Conservation (phyloP, 2,329 filamentous ascomycete genomes). For the Fusarium sp. region DNA sequence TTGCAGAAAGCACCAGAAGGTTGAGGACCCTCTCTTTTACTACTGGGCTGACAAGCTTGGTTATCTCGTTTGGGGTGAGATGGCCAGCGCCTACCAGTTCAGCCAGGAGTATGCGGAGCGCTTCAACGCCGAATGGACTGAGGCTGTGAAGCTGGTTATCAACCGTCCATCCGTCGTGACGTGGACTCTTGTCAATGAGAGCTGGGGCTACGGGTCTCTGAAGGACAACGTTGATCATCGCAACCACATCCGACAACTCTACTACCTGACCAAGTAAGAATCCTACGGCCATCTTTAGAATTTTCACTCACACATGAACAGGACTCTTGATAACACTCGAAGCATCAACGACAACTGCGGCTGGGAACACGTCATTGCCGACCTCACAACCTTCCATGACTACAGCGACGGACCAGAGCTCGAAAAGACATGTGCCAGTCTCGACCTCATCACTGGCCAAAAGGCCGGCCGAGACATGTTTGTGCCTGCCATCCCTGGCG, state of each 20-base stretch:
- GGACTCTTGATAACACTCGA: conserved; percentile 69
- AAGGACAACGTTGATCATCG: conserved; percentile 68
- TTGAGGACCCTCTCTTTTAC: conserved; percentile 70
- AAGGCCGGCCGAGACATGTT: conserved; percentile 69
- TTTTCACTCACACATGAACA: conserved; percentile 27
- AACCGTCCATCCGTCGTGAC: conserved; percentile 74
- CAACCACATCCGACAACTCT: conserved; percentile 73
- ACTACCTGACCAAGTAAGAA: conserved; percentile 71
- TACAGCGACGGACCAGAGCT: conserved; percentile 71
- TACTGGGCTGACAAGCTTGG: conserved; percentile 72
- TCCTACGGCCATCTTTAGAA: rapidly evolving
- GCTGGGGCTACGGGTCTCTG: conserved; percentile 73
- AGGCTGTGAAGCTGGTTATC: conserved; percentile 71
- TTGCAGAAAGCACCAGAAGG: conserved; percentile 74
- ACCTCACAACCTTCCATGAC: conserved; percentile 76
- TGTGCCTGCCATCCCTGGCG: conserved; percentile 55
- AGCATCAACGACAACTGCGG: conserved; percentile 79
- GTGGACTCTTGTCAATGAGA: conserved; percentile 75
- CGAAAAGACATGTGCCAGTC: conserved; percentile 63
- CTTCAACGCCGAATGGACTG: conserved; percentile 74
- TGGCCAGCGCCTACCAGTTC: conserved; percentile 74
- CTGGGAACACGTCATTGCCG: conserved; percentile 75
- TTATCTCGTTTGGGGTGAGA: conserved; percentile 73
- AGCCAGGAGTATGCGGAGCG: conserved; percentile 67
- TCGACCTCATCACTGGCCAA: conserved; percentile 65